These are phyloP conservation scores for Corymbia citriodora DNA, from an alignment of 441 rosid species.

Conservation along the genomic window DNA sequence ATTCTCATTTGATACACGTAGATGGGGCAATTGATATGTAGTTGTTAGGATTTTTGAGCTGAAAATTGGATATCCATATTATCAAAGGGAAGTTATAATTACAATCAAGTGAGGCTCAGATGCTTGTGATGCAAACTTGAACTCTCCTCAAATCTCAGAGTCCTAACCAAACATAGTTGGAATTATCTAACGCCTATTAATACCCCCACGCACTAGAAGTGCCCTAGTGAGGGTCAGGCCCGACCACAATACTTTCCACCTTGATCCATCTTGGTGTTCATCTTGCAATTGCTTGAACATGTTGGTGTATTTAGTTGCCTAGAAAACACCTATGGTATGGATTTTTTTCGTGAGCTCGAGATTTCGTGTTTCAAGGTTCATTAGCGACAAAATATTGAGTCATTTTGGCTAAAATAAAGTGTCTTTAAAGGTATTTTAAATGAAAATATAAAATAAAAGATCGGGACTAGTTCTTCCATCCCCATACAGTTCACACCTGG, in stretches of 20 bases:
- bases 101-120: background rate
- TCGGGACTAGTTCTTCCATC: background rate
- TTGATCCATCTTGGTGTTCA: background rate
- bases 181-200: background rate
- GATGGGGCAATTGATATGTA: background rate
- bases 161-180: background rate
- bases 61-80: accelerated
- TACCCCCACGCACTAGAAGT: background rate
- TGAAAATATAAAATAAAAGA: background rate
- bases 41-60: background rate
- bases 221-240: too few relatives aligned
- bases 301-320: background rate
- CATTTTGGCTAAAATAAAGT: background rate
- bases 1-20: background rate
- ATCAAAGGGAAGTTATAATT: background rate
- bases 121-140: background rate
- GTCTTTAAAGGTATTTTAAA: background rate
- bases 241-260: background rate
- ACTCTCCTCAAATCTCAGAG: background rate
- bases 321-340: background rate
- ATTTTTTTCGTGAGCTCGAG: background rate
- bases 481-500: background rate
- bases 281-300: background rate
- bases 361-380: background rate
- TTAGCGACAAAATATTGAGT: background rate